A percentile compares a stretch with the other conserved stretches of the same genome.
These are phyloP conservation scores for Leishmania aethiopica DNA, from an alignment of 208 protist genomes.

Conservation along the genomic window DNA sequence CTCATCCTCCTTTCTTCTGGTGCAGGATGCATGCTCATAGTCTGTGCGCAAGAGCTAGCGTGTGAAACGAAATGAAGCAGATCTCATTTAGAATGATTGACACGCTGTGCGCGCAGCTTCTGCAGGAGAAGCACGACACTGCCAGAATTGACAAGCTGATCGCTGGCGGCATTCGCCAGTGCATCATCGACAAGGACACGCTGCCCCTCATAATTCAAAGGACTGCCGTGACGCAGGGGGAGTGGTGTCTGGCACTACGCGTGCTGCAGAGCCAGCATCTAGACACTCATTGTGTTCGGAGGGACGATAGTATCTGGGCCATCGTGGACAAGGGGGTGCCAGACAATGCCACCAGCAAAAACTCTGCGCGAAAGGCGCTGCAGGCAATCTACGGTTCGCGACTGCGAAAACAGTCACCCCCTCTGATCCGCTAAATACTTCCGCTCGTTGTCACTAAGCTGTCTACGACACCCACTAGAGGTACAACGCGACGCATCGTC, in stretches of 20 bases:
- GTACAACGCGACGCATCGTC: background rate
- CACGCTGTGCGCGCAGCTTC: constrained; percentile 52
- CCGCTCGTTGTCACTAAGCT: background rate
- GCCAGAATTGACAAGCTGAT: constrained; percentile 49
- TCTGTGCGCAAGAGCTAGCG: background rate
- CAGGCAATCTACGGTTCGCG: constrained; percentile 34
- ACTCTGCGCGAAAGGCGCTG: constrained; percentile 31
- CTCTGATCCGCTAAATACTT: constrained; percentile 11
- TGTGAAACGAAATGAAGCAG: constrained; percentile 27
- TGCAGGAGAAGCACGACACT: constrained; percentile 29
- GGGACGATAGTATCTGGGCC: constrained; percentile 68
- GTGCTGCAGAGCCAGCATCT: constrained; percentile 59
- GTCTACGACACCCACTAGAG: background rate
- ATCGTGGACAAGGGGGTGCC: constrained; percentile 62
- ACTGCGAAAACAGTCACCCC: constrained; percentile 3
- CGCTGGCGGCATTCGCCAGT: constrained; percentile 54
- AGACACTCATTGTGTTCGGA: constrained; percentile 42
- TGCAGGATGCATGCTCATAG: background rate
- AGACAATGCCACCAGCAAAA: constrained; percentile 35
- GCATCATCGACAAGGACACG: constrained; percentile 64
- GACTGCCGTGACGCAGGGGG: constrained; percentile 36
- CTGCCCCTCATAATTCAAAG: constrained; percentile 76
- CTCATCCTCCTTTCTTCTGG: background rate
- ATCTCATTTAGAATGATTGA: constrained; percentile 50
- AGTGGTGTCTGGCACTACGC: constrained; percentile 65